A percentile compares a stretch with the other conserved stretches of the same genome.
Evolutionary conservation across 768 basidiomycete species (phyloP).

Genomic region (Pisolithus sp.): DNA sequence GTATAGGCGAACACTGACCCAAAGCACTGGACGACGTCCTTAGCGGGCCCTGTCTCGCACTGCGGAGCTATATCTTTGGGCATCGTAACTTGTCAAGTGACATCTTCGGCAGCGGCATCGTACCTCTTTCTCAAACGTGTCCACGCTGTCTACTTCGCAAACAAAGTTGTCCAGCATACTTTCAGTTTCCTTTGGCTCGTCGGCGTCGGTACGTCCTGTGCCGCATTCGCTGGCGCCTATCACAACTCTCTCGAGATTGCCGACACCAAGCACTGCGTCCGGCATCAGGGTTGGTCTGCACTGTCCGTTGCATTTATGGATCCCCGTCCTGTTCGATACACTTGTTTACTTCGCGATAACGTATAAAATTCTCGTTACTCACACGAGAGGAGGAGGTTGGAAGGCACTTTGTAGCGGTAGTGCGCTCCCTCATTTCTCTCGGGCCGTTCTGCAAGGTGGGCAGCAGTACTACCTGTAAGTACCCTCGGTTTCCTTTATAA

Average conservation of each 20-base stretch:
- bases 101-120: slow-evolving; percentile 12
- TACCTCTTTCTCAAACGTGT: slow-evolving; percentile 29
- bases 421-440: slow-evolving; percentile 21
- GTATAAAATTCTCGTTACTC: slow-evolving; percentile 14
- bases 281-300: slow-evolving; percentile 10
- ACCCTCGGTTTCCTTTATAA: background rate
- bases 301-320: slow-evolving; percentile 14
- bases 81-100: background rate
- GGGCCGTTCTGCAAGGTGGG: slow-evolving; percentile 23
- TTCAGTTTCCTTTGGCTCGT: slow-evolving; percentile 25
- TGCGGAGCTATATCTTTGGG: slow-evolving; percentile 3
- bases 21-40: background rate
- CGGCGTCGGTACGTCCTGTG: slow-evolving; percentile 14
- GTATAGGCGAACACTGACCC: background rate
- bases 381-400: slow-evolving; percentile 5
- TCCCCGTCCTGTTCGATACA: slow-evolving; percentile 23
- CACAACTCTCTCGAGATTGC: slow-evolving; percentile 16
- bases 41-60: background rate
- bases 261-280: slow-evolving; percentile 22
- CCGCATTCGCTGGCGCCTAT: slow-evolving; percentile 17
- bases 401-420: slow-evolving; percentile 13
- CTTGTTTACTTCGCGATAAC: slow-evolving; percentile 28
- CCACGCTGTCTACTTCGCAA: slow-evolving; percentile 23
- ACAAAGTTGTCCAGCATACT: slow-evolving; percentile 9
- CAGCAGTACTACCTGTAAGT: slow-evolving; percentile 31